phyloP scores from a whole-genome alignment of 2,329 filamentous ascomycete genomes.

The Fusarium dlaminii region DNA sequence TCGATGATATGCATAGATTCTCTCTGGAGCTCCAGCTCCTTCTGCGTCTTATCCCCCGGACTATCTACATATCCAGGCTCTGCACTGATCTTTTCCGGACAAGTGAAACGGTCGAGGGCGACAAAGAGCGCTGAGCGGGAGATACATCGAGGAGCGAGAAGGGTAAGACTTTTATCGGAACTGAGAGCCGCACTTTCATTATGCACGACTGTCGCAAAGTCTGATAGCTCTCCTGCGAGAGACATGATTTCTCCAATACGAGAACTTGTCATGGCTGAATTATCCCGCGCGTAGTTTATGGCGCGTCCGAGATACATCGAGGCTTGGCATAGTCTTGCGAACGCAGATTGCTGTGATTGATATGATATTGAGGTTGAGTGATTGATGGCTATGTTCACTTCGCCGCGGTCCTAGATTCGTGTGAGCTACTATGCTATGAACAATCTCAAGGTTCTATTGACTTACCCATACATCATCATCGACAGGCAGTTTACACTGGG shows the following conservation, averaged over 20 bases:
- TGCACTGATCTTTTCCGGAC: not conserved
- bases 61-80: not conserved
- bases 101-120: not conserved
- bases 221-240: fast-evolving
- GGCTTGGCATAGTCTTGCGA: not conserved
- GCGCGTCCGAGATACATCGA: not conserved
- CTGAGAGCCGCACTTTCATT: not conserved
- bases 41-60: not conserved
- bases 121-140: not conserved
- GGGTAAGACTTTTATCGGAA: fast-evolving
- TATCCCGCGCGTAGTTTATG: fast-evolving
- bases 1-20: not conserved
- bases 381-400: not conserved
- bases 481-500: not conserved
- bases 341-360: fast-evolving
- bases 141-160: fast-evolving
- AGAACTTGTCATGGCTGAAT: not conserved
- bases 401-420: fast-evolving
- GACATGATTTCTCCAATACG: not conserved
- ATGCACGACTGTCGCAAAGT: not conserved
- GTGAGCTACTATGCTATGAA: fast-evolving
- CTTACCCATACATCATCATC: not conserved
- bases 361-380: not conserved
- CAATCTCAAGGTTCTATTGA: fast-evolving
- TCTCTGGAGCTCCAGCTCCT: not conserved